Evolutionary conservation across 305 asterid species (phyloP), one percentile per base, ranked within the genome.

Genomic region (Solanum chacoense): DNA sequence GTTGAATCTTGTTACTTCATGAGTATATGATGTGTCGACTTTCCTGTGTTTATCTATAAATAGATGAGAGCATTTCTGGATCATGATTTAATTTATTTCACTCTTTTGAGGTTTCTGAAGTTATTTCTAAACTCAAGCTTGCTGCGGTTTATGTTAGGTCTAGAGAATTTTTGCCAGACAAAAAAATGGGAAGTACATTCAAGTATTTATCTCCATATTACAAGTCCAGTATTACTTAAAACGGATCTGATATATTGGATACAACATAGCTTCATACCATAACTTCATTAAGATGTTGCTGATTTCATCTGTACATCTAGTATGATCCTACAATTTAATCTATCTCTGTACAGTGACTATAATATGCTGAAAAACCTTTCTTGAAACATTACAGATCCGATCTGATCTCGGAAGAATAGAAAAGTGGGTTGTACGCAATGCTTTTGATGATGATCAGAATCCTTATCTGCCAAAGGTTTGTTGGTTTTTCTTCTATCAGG

Each of bases 391-490:
- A 87, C 94, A 97, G 99, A 92, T 97, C 85, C 93, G 89, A 88
- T 95, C 95, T 88, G 99, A 97, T 91, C 96, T 93, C 88, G 96
- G 96, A 90, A 94, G 99, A 93, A 96, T 98, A 69, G 99, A 98
- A 94, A 98, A 98, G 93, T 96, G 99, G 99, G 91, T 96, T 91
- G 91, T 98, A 55, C 98, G 99, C 87, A 90, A 92, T 92, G 99
- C 99, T 72, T 96, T 98, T 92, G 98, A 98, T 89, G 99, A 96
- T 89, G 97, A 95, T 89, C 91, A 94, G 94, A 90, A 92, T 24
- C 99, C 99, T 26, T 98, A 94, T 93, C 91, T 98, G 90, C 99
- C 99, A 36, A 96, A 96, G 98, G 99, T 98, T 91, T 86, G 92
- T 35, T 73, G 74, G 86, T 77, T 89, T 45, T 88, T 69, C 89